Evolutionary conservation across 768 basidiomycete species (phyloP).

Genomic region (Psilocybe cubensis): DNA sequence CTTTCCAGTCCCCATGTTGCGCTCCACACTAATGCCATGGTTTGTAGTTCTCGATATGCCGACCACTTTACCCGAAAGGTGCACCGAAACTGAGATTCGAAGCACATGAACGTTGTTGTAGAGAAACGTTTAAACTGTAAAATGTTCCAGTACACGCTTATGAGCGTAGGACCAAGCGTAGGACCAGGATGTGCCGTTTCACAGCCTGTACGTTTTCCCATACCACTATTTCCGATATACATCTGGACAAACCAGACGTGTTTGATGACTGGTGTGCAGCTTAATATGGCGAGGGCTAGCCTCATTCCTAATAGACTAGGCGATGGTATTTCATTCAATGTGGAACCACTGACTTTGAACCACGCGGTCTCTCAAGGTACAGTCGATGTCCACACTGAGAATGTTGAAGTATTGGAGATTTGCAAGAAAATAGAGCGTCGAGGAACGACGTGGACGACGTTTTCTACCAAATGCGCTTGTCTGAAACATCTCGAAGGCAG

Average conservation of each 20-base stretch:
- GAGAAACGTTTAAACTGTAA: no score
- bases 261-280: constrained; percentile 82
- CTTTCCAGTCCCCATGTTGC: no score
- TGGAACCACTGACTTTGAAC: constrained; percentile 75
- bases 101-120: no score
- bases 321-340: constrained; percentile 74
- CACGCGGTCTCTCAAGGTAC: constrained; percentile 95
- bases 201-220: no score
- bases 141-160: no score
- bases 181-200: no score
- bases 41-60: constrained; percentile 95
- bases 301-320: constrained; percentile 79
- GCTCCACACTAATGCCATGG: no score
- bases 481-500: constrained; percentile 91
- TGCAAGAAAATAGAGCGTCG: constrained; percentile 75
- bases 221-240: constrained; percentile 70
- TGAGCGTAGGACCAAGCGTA: no score
- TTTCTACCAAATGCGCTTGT: constrained; percentile 85
- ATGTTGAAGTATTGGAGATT: constrained; percentile 60
- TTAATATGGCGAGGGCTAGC: constrained; percentile 94
- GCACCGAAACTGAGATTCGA: constrained; percentile 81
- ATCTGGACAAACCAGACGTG: constrained; percentile 88
- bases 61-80: constrained; percentile 82
- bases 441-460: constrained; percentile 76
- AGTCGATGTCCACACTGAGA: constrained; percentile 79